Conservation (phyloP, 228 moss, liverwort and hornwort species). For the Sphagnum fallax region DNA sequence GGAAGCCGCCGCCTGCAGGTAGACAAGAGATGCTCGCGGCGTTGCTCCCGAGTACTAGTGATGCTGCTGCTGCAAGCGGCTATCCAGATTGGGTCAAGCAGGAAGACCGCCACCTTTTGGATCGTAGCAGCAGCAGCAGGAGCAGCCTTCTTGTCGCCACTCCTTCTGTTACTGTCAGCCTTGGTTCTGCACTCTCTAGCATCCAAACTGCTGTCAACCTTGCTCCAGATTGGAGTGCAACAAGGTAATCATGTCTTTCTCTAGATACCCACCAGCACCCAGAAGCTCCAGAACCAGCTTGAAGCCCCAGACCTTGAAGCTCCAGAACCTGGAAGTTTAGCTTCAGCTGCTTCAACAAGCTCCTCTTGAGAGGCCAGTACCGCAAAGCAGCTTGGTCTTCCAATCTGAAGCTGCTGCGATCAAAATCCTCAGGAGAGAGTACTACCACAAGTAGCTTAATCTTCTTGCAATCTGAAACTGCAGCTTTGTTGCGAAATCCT, state of each 20-base stretch:
- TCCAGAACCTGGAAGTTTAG: not conserved
- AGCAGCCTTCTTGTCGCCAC: not conserved
- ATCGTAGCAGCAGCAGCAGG: not conserved
- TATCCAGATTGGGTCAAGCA: conserved; percentile 30
- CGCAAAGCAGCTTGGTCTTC: not conserved
- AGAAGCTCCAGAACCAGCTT: not conserved
- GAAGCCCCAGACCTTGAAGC: not conserved
- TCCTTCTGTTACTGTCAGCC: conserved; percentile 33
- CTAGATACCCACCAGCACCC: not conserved
- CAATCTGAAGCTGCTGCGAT: too few species aligned
- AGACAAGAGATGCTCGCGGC: conserved; percentile 27
- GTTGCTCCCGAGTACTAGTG: conserved; percentile 8
- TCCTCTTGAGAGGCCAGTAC: not conserved
- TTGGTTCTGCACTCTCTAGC: conserved; percentile 26
- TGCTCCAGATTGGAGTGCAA: conserved; percentile 34
- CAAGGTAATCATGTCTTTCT: conserved; percentile 16
- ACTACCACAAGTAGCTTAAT: too few species aligned
- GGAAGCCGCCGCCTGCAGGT: conserved; percentile 39
- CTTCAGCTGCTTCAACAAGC: not conserved
- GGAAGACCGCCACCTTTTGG: conserved; percentile 17
- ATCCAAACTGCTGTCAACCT: conserved; percentile 42
- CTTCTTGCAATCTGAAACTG: too few species aligned
- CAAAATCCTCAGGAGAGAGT: too few species aligned
- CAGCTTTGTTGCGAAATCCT: too few species aligned
- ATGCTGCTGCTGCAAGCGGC: not conserved